These are phyloP conservation scores for Isabelozyma gotoi DNA, from an alignment of 805 yeast species.

Conservation along the genomic window DNA sequence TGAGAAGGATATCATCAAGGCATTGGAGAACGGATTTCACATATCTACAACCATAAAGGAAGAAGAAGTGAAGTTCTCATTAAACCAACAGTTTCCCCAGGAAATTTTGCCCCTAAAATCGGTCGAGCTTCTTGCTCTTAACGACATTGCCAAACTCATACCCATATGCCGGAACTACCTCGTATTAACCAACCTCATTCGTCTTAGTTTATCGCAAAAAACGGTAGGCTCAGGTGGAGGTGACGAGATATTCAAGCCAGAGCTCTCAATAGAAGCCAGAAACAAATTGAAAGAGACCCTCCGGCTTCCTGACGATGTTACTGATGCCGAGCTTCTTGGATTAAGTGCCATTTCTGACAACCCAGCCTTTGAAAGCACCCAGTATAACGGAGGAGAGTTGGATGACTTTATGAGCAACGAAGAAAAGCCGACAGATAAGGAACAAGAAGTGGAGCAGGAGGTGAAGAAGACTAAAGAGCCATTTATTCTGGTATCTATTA, in stretches of 20 bases:
- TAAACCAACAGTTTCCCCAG: slow-evolving; percentile 12
- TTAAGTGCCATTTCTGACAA: slow-evolving; percentile 29
- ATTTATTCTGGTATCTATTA: slow-evolving; percentile 15
- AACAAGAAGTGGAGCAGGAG: not conserved
- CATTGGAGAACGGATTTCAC: slow-evolving; percentile 7
- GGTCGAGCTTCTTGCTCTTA: slow-evolving; percentile 20
- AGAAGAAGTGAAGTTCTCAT: slow-evolving; percentile 6
- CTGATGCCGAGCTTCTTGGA: slow-evolving; percentile 39
- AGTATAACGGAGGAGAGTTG: slow-evolving; percentile 13
- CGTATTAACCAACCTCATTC: slow-evolving; percentile 22
- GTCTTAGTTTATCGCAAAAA: not conserved
- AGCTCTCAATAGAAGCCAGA: slow-evolving; percentile 15
- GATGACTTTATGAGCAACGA: slow-evolving; percentile 26
- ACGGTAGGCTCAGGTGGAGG: not conserved
- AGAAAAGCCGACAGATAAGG: not conserved
- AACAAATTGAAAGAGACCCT: slow-evolving; percentile 33
- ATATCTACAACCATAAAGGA: slow-evolving; percentile 5
- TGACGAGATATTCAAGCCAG: slow-evolving; percentile 2
- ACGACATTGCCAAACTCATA: slow-evolving; percentile 22
- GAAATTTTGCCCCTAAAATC: slow-evolving; percentile 20
- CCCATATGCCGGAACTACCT: slow-evolving; percentile 32
- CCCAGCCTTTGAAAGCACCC: slow-evolving; percentile 16
- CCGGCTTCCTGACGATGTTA: slow-evolving; percentile 33
- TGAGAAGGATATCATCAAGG: slow-evolving; percentile 3
- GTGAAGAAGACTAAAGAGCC: slow-evolving; percentile 1